Base-by-base conservation (phyloP, 2,329 filamentous ascomycete genomes). In the Apiospora phragmitis region DNA sequence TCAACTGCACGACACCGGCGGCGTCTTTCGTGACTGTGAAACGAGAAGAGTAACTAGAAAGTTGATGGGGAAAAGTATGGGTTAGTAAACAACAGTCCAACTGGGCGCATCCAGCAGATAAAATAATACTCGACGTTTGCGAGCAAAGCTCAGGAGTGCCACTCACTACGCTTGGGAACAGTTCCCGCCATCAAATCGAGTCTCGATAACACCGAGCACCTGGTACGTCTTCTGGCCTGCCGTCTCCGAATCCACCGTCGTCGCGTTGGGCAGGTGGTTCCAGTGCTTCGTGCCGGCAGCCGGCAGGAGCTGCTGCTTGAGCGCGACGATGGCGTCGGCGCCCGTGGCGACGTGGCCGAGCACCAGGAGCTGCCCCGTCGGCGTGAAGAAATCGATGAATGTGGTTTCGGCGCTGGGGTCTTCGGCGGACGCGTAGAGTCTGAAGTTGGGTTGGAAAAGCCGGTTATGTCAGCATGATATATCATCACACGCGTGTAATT, bases 281-380 rank as follows among this genome's bases (percentile, higher is more conserved):
- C 67, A 68, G 45, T 68, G 67, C 67, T 68, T 68, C 32, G 14
- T 41, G 32, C 45, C 67, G 32, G 45, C 21, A 32, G 45, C 29
- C 32, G 67, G 67, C 47, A 68, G 67, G 45, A 68, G 67, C 67
- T 68, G 9, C 67, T 68, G 67, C 67, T 68, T 68, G 43, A 68
- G 67, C 9, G 32, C 32, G 26, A 55, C 32, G 45, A 68, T 68
- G 29, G 45, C n/a, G 12, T 35, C 45, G 67, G 67, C 24, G 11
- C 67, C 67, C 18, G 45, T 41, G 8, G 67, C 67, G 1, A 49
- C 45, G 45, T 35, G 14, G 45, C 45, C 21, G 21, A 47, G 43
- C 18, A 68, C 67, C 12, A 38, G 24, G 29, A 68, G 67, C 67
- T 41, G 26, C 0, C 67, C 67, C 43, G 18, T 18, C 0, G 45